These are phyloP conservation scores for Cytospora piceicola DNA, from an alignment of 2,329 filamentous ascomycete species.

Conservation along the genomic window DNA sequence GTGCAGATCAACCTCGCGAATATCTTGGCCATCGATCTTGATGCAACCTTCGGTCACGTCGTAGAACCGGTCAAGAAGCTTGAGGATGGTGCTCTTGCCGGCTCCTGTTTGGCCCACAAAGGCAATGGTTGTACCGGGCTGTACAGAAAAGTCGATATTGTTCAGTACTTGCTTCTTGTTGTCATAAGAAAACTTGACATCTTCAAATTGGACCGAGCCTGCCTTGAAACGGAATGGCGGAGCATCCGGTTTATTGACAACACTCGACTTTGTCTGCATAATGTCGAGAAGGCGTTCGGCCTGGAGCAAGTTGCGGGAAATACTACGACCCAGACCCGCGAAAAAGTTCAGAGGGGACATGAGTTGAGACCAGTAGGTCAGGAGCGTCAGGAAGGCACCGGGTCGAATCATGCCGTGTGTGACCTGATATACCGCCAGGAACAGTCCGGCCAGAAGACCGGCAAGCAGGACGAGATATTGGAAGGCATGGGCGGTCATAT, in stretches of 20 bases:
- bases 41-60: slow-evolving; percentile 58
- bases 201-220: slow-evolving; percentile 58
- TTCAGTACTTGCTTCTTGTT: slow-evolving; percentile 62
- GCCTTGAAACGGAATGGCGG: slow-evolving; percentile 54
- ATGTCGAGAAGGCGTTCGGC: slow-evolving; percentile 62
- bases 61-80: slow-evolving; percentile 63
- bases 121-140: slow-evolving; percentile 45
- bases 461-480: slow-evolving; percentile 68
- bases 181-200: slow-evolving; percentile 63
- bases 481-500: slow-evolving; percentile 57
- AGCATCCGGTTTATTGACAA: slow-evolving; percentile 56
- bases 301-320: slow-evolving; percentile 61
- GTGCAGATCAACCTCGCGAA: slow-evolving; percentile 56
- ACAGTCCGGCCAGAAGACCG: slow-evolving; percentile 68
- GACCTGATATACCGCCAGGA: slow-evolving; percentile 67
- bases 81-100: slow-evolving; percentile 62
- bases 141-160: slow-evolving; percentile 54
- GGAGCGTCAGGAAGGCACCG: slow-evolving; percentile 70
- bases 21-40: slow-evolving; percentile 59
- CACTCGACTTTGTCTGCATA: slow-evolving; percentile 60
- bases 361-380: slow-evolving; percentile 76
- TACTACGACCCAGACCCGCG: slow-evolving; percentile 57
- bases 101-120: slow-evolving; percentile 65
- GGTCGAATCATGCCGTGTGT: slow-evolving; percentile 55
- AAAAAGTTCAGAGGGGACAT: slow-evolving; percentile 74